Percentiles rank a stretch among this genome's conserved stretches.
Evolutionary conservation across 257 asterid genomes (phyloP).

Genomic region (Lavandula angustifolia): DNA sequence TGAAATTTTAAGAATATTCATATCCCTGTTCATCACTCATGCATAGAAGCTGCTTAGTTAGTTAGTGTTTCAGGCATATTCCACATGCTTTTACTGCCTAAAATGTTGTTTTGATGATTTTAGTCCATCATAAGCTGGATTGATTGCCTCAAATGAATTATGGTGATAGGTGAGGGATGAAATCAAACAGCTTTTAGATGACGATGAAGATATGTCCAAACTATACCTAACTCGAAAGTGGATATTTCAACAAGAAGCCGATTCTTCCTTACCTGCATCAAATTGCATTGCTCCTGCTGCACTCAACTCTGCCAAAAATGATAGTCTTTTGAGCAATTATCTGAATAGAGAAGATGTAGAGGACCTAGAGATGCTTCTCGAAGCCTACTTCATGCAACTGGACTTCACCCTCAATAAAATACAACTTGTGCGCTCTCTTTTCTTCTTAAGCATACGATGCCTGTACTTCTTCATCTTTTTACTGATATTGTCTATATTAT

Average conservation of each 20-base stretch:
- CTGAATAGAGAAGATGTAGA: conserved; percentile 75
- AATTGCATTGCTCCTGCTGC: conserved; percentile 52
- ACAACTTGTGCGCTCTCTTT: conserved; percentile 61
- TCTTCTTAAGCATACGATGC: too few species aligned
- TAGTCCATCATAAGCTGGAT: not conserved
- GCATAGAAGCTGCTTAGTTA: not conserved
- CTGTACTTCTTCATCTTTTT: conserved; percentile 5
- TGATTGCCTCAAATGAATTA: not conserved
- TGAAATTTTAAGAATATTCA: too few species aligned
- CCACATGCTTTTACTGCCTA: too few species aligned
- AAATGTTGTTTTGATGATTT: not conserved
- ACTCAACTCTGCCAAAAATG: conserved; percentile 70
- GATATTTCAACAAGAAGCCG: conserved; percentile 77
- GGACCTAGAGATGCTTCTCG: conserved; percentile 97
- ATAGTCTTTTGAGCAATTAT: conserved; percentile 70
- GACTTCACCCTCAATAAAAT: conserved; percentile 97
- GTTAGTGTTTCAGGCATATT: not conserved
- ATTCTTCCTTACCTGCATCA: conserved; percentile 48
- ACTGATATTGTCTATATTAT: not conserved
- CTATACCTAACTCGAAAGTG: conserved; percentile 84
- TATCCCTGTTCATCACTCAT: not conserved
- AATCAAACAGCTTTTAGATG: conserved; percentile 96
- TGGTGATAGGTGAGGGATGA: conserved; percentile 88
- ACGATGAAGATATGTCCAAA: conserved; percentile 94
- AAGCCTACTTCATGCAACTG: conserved; percentile 95